phyloP scores from a whole-genome alignment of 1,284 basidiomycete genomes.

The Afroboletus lepidellus region DNA sequence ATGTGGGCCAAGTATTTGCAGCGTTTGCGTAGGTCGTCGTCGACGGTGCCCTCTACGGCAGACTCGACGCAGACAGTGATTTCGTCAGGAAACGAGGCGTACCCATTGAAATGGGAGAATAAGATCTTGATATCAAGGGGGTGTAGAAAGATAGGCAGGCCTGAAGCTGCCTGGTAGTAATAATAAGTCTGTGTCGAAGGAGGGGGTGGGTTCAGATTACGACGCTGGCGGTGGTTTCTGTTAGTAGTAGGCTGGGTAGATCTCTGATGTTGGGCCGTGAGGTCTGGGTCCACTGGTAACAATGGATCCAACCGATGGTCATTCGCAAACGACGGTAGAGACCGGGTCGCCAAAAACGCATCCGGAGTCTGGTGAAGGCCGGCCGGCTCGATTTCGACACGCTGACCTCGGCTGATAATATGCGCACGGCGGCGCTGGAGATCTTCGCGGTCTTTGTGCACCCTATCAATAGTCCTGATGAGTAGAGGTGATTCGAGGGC shows the following conservation, averaged over 20 bases:
- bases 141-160: slow-evolving; percentile 90
- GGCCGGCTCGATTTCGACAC: slow-evolving; percentile 30
- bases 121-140: slow-evolving; percentile 96
- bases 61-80: slow-evolving; percentile 81
- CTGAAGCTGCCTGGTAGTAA: slow-evolving; percentile 94
- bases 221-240: slow-evolving; percentile 54
- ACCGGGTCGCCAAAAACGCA: slow-evolving; percentile 49
- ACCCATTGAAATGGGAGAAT: slow-evolving; percentile 80
- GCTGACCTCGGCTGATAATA: slow-evolving; percentile 41
- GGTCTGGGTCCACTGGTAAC: slow-evolving; percentile 21
- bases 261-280: slow-evolving; percentile 13
- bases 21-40: slow-evolving; percentile 89
- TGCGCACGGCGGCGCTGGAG: slow-evolving; percentile 43
- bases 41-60: slow-evolving; percentile 74
- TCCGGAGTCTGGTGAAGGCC: slow-evolving; percentile 41
- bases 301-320: slow-evolving; percentile 17
- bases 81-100: slow-evolving; percentile 81
- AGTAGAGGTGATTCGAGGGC: slow-evolving; percentile 69
- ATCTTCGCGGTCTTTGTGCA: slow-evolving; percentile 59
- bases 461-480: slow-evolving; percentile 56
- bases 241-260: slow-evolving; percentile 22
- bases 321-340: slow-evolving; percentile 12
- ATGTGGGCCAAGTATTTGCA: slow-evolving; percentile 96
- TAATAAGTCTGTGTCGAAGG: slow-evolving; percentile 84
- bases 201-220: slow-evolving; percentile 79